Conservation (phyloP, 2,329 filamentous ascomycete genomes). For the Phoma herbarum region DNA sequence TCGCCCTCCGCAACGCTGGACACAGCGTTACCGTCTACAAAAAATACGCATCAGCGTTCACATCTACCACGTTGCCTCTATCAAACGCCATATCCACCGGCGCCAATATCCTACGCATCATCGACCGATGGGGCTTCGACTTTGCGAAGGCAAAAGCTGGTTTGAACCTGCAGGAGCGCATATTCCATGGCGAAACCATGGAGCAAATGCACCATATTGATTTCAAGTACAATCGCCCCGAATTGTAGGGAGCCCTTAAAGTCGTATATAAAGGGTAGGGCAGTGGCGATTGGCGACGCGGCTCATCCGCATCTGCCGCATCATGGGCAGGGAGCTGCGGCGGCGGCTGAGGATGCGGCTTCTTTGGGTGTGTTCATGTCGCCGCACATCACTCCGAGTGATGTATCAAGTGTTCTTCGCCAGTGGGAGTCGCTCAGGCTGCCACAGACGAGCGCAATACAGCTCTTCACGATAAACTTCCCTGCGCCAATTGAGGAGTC, state of each 20-base stretch:
- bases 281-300: slow-evolving; percentile 13
- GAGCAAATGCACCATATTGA: slow-evolving; percentile 13
- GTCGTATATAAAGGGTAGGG: slow-evolving; percentile 9
- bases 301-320: slow-evolving; percentile 14
- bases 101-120: slow-evolving; percentile 13
- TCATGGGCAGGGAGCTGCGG: slow-evolving; percentile 12
- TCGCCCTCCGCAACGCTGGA: slow-evolving; percentile 62
- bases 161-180: slow-evolving; percentile 5
- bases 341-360: slow-evolving; percentile 15
- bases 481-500: background rate
- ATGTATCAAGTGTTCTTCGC: background rate
- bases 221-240: slow-evolving; percentile 13
- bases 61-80: slow-evolving; percentile 9
- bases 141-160: slow-evolving; percentile 7
- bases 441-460: slow-evolving; percentile 7
- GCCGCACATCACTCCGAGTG: background rate
- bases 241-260: slow-evolving; percentile 9
- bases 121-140: slow-evolving; percentile 13
- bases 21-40: slow-evolving; percentile 71
- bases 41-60: slow-evolving; percentile 65
- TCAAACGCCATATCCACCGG: slow-evolving; percentile 13
- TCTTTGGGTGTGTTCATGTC: slow-evolving; percentile 7
- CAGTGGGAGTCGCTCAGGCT: slow-evolving; percentile 11
- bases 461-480: slow-evolving; percentile 9
- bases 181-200: slow-evolving; percentile 11